Base-by-base conservation (phyloP, 169 alveolate species). In the Babesia bovis region DNA sequence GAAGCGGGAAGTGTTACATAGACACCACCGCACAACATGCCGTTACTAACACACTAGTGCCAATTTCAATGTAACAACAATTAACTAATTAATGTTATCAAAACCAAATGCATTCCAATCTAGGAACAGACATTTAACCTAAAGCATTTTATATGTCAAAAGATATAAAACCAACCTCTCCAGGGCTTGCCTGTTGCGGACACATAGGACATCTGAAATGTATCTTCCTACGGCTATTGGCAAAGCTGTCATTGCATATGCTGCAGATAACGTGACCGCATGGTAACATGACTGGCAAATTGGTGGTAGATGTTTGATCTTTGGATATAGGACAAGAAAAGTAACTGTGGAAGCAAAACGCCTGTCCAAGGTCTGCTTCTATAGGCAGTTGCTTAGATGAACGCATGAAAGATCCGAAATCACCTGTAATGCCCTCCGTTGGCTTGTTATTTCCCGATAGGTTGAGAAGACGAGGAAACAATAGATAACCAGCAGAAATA, bases 211-310 rank as follows among this genome's bases (percentile, higher is more conserved):
- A 79, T 38, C 61, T 79, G 78, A 79, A 79, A 60, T 69, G 68
- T 53, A 30, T 23, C 52, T 69, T 67, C 19, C 83, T 60, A 23
- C 83, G 63, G 23, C 33, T 60, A 42, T 61, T 73, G 66, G 71
- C 47, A 35, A 79, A 65, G 60, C 77, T 61, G 25, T 68, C 87
- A 12, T 12, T 68, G 71, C 87, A 79, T 13, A 26, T 21, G 33
- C 68, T 70, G 59, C 90, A 84, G 2, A 81, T 84, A 28, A 76
- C 84, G 52, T 84, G 90, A 30, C 90, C 90, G 32, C 90, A 84
- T 4, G 86, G 66, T 32, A 84, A 76, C 76, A 81, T 75, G 2
- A 84, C 67, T 30, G 90, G 90, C 1, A 53, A 83, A 77, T 84
- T 84, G 26, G 28, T 42, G 57, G 50, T 81, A 21, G 72, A 51